These are phyloP conservation scores for Medicago truncatula DNA, from an alignment of 306 rosid genomes.

Conservation along the genomic window DNA sequence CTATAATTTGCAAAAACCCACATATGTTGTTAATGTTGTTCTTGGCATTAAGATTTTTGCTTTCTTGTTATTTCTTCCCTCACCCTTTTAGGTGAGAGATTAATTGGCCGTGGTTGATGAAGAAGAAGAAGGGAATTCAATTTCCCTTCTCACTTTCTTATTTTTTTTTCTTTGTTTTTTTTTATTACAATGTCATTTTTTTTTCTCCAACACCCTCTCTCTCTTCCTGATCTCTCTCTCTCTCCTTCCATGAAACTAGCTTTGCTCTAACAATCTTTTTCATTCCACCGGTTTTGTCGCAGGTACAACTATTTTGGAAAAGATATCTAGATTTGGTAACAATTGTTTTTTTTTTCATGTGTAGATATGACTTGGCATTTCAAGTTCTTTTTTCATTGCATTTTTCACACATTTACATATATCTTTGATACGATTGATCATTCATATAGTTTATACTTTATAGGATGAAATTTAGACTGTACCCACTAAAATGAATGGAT, in stretches of 20 bases:
- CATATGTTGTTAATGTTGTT: constrained; percentile 13
- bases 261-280: constrained; percentile 42
- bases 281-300: constrained; percentile 44
- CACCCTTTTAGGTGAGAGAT: constrained; percentile 47
- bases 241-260: constrained; percentile 47
- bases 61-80: constrained; percentile 8
- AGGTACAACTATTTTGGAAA: constrained; percentile 46
- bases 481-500: too few species aligned
- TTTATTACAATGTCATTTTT: constrained; percentile 41
- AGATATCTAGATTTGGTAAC: not conserved
- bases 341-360: not conserved
- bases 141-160: constrained; percentile 40
- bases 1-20: constrained; percentile 35
- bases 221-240: not conserved
- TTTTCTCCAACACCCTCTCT: constrained; percentile 16
- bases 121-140: constrained; percentile 49
- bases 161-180: constrained; percentile 7
- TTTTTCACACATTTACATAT: not conserved
- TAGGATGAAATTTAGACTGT: too few species aligned
- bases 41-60: constrained; percentile 21
- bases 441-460: too few species aligned
- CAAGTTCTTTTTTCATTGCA: constrained; percentile 1
- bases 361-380: constrained; percentile 38
- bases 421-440: too few species aligned
- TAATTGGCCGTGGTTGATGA: constrained; percentile 31